phyloP scores from a whole-genome alignment of 2,329 filamentous ascomycete species.

The Chaetomiaceae sp. region DNA sequence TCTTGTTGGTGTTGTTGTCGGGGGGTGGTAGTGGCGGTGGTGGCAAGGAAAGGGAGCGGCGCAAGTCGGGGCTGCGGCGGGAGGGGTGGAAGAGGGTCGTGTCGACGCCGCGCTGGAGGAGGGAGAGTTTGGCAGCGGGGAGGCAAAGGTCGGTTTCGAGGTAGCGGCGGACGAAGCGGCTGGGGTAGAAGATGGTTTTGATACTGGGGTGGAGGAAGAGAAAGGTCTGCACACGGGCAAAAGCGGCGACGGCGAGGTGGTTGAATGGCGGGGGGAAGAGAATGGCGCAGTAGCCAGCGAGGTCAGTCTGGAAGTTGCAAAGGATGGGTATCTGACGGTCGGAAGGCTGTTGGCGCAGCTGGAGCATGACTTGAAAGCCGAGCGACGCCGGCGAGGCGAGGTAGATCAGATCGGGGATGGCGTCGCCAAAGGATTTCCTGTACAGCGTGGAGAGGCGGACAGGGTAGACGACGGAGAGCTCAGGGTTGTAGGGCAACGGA shows the following conservation, averaged over 20 bases:
- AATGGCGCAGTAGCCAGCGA: slow-evolving; percentile 7
- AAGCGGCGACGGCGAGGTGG: neutral
- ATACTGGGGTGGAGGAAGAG: slow-evolving; percentile 4
- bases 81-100: neutral
- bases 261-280: slow-evolving; percentile 7
- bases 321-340: neutral
- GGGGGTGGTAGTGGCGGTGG: too few species aligned
- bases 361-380: slow-evolving; percentile 6
- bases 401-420: slow-evolving; percentile 1
- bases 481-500: slow-evolving; percentile 5
- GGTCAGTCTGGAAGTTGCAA: slow-evolving; percentile 10
- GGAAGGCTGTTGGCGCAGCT: neutral
- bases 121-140: neutral
- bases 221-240: slow-evolving; percentile 1
- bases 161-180: slow-evolving; percentile 3
- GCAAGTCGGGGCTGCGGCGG: neutral
- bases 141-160: neutral
- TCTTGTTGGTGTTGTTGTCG: too few species aligned
- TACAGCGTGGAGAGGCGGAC: slow-evolving; percentile 1
- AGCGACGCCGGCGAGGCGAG: slow-evolving; percentile 7
- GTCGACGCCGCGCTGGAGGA: slow-evolving; percentile 5
- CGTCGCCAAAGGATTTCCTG: neutral
- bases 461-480: slow-evolving; percentile 6
- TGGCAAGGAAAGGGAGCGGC: too few species aligned
- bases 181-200: slow-evolving; percentile 5